Evolutionary conservation across 108 stramenopile genomes (phyloP), one percentile per base, ranked within the genome.

Genomic region (Conticribra guillardii): DNA sequence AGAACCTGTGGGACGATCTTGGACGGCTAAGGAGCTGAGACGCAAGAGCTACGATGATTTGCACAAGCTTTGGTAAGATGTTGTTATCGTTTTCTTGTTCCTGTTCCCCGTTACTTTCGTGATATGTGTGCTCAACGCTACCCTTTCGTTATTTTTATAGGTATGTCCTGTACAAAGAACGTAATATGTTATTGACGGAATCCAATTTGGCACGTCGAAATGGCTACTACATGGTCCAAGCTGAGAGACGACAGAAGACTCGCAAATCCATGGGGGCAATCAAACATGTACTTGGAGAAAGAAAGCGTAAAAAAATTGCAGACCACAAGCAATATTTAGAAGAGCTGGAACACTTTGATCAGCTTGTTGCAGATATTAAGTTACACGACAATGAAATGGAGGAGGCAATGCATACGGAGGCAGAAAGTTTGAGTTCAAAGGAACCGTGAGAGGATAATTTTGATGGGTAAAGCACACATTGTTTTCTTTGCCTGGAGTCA

Each of bases 1-100:
- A 16, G 87, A 91, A 69, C 64, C 74, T 3, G 94, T 95, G 29
- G 94, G 94, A 17, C 71, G 94, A 54, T 70, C 80, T 19, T 95
- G 94, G 94, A 70, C 81, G 18, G 94, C 71, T 45, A 72, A 71
- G 61, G 95, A 96, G 71, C 70, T 96, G 56, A 87, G 95, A 19
- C 87, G 92, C 37, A 96, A 97, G 80, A 85, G 81, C 58, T 97
- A 88, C 74, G 87, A 95, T 11, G 96, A 97, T 83, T 79, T 95
- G 53, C 94, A 95, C 65, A 90, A 92, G 71, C 75, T 97, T 16
- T 97, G 96, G 96, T 91, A 85, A 67, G 92, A 89, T 46, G 31
- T 0, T 44, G 21, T 30, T 44, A n/a, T 1, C 41, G n/a, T n/a
- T n/a, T n/a, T n/a, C n/a, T n/a, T n/a, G n/a, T n/a, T n/a, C n/a